A percentile compares a stretch with the other conserved stretches of the same genome.
These are phyloP conservation scores for Saxophila tyrrhenica DNA, from an alignment of 495 filamentous ascomycete genomes.

Conservation along the genomic window DNA sequence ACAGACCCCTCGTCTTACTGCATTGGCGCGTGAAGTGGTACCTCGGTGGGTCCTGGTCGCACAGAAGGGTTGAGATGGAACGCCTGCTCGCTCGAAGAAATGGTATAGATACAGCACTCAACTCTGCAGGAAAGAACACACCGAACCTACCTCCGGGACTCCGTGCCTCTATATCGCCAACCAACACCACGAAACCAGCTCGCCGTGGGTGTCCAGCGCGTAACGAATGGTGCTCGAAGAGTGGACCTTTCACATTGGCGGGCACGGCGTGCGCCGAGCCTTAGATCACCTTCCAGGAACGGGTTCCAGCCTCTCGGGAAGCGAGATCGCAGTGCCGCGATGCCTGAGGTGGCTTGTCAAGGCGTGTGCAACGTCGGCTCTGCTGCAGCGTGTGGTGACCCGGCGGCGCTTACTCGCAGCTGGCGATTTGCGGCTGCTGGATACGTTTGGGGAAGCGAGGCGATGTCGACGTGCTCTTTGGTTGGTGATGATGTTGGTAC, in stretches of 20 bases:
- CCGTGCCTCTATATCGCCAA: neutral
- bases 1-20: neutral
- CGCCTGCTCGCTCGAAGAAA: too few species aligned
- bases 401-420: neutral
- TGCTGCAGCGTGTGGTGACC: neutral
- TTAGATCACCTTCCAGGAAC: neutral
- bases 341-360: neutral
- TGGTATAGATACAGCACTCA: neutral
- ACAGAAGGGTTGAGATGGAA: too few species aligned
- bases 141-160: neutral
- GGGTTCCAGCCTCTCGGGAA: conserved; percentile 1
- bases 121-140: too few species aligned
- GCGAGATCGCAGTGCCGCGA: neutral
- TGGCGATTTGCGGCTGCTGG: neutral
- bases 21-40: neutral
- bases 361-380: neutral
- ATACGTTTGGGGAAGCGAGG: neutral
- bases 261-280: neutral
- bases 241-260: neutral
- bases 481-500: too few species aligned
- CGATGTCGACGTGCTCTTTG: too few species aligned
- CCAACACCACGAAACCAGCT: neutral
- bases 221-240: neutral
- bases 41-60: neutral
- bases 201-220: neutral